These are phyloP conservation scores for Exophiala spinifera DNA, from an alignment of 2,329 filamentous ascomycete genomes.

Conservation along the genomic window DNA sequence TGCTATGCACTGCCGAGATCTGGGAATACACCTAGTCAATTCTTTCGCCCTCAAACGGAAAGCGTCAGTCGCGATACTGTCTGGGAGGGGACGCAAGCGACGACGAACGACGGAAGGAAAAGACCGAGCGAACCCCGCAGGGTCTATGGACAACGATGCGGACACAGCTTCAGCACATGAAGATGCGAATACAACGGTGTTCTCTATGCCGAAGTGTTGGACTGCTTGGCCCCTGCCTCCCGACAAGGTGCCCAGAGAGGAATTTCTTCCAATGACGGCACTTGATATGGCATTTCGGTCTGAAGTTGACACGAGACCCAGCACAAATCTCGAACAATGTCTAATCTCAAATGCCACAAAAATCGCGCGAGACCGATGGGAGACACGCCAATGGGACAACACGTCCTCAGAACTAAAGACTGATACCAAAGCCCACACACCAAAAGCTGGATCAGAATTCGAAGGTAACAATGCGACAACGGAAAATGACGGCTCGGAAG, in stretches of 20 bases:
- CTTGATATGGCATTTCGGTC: conserved; percentile 1
- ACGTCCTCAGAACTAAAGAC: background rate
- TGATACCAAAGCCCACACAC: background rate
- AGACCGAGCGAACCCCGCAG: conserved; percentile 6
- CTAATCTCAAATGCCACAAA: conserved; percentile 65
- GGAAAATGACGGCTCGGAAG: background rate
- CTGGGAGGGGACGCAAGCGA: background rate
- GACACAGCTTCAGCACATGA: conserved; percentile 27
- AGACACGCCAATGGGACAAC: conserved; percentile 17
- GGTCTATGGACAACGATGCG: background rate
- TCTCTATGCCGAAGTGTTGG: conserved; percentile 60
- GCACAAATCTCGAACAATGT: conserved; percentile 65
- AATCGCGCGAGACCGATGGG: conserved; percentile 62
- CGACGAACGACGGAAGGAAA: conserved; percentile 13
- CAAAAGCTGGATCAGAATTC: background rate
- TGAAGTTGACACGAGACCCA: conserved; percentile 41
- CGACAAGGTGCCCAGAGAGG: conserved; percentile 57
- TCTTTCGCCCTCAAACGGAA: conserved; percentile 64
- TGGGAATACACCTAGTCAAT: conserved; percentile 77
- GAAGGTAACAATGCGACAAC: background rate
- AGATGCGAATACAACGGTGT: conserved; percentile 26
- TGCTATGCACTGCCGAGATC: conserved; percentile 61
- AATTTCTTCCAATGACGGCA: conserved; percentile 44
- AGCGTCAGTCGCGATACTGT: conserved; percentile 14
- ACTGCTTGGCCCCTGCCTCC: conserved; percentile 78